phyloP scores from a whole-genome alignment of 306 rosid genomes.

The Begonia peltatifolia region DNA sequence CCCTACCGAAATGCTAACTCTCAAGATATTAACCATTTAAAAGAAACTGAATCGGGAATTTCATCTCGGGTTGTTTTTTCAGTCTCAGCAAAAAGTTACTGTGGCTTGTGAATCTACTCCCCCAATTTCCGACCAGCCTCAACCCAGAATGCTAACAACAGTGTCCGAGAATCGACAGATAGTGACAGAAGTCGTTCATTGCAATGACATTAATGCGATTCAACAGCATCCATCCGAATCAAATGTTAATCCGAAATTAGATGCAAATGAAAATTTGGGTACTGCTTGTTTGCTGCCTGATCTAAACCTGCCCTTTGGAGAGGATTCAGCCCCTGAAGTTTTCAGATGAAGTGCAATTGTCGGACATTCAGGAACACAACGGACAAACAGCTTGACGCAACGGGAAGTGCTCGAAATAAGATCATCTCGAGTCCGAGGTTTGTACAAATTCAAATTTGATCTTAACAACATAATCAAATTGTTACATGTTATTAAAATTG shows the following conservation, averaged over 20 bases:
- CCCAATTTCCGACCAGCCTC: slow-evolving; percentile 8
- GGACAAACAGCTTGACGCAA: too few species aligned
- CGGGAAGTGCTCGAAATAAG: too few species aligned
- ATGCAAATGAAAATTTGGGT: slow-evolving; percentile 26
- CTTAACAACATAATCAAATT: too few species aligned
- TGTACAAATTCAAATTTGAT: too few species aligned
- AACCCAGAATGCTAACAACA: slow-evolving; percentile 8
- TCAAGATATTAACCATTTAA: neutral
- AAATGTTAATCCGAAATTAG: slow-evolving; percentile 20
- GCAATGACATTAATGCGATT: slow-evolving; percentile 9
- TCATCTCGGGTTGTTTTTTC: neutral
- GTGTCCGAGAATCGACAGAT: slow-evolving; percentile 11
- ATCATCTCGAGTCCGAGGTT: too few species aligned
- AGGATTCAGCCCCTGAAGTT: neutral
- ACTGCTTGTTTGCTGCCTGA: slow-evolving; percentile 47
- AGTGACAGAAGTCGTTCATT: slow-evolving; percentile 1
- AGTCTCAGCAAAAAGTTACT: slow-evolving; percentile 18
- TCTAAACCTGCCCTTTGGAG: slow-evolving; percentile 12
- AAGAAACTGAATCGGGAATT: too few species aligned
- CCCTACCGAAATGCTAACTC: too few species aligned
- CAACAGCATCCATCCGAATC: slow-evolving; percentile 8
- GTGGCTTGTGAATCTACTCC: slow-evolving; percentile 10
- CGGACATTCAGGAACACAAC: too few species aligned
- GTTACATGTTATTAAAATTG: too few species aligned
- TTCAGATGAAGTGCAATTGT: too few species aligned